These are phyloP conservation scores for Xylaria sp. DNA, from an alignment of 495 filamentous ascomycete species.

Conservation along the genomic window DNA sequence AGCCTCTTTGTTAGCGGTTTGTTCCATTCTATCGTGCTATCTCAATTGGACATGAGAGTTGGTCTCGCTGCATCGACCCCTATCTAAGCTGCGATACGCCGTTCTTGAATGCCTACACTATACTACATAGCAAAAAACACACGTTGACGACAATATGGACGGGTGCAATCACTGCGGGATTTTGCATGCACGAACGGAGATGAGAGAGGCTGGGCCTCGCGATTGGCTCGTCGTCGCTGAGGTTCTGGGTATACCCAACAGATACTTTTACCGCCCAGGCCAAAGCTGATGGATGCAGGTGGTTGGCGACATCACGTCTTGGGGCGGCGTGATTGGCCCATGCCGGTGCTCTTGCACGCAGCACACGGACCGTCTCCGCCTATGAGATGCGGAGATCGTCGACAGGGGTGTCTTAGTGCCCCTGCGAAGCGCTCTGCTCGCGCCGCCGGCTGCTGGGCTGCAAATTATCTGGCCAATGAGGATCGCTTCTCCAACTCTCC, in stretches of 20 bases:
- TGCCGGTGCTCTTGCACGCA: slow-evolving; percentile 36
- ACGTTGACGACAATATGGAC: background rate
- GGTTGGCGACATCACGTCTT: slow-evolving; percentile 38
- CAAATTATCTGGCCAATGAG: slow-evolving; percentile 33
- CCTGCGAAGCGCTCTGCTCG: slow-evolving; percentile 35
- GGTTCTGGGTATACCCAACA: background rate
- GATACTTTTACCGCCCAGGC: slow-evolving; percentile 40
- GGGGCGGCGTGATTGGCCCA: slow-evolving; percentile 34
- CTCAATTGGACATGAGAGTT: background rate
- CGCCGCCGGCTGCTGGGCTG: slow-evolving; percentile 34
- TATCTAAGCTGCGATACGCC: background rate
- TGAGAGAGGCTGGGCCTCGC: slow-evolving; percentile 2
- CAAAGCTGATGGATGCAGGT: slow-evolving; percentile 37
- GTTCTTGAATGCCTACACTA: background rate
- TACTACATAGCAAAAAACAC: too few species aligned
- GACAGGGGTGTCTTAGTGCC: slow-evolving; percentile 32
- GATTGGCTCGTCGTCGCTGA: background rate
- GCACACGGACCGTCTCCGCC: slow-evolving; percentile 35
- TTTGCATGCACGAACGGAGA: slow-evolving; percentile 28
- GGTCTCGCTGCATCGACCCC: background rate
- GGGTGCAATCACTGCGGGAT: slow-evolving; percentile 13
- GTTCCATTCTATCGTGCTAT: background rate
- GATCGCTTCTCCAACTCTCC: slow-evolving; percentile 34
- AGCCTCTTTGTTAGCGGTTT: background rate
- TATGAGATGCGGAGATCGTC: slow-evolving; percentile 40